Base-by-base conservation (phyloP, 2,329 filamentous ascomycete species). In the Colletotrichum destructivum region DNA sequence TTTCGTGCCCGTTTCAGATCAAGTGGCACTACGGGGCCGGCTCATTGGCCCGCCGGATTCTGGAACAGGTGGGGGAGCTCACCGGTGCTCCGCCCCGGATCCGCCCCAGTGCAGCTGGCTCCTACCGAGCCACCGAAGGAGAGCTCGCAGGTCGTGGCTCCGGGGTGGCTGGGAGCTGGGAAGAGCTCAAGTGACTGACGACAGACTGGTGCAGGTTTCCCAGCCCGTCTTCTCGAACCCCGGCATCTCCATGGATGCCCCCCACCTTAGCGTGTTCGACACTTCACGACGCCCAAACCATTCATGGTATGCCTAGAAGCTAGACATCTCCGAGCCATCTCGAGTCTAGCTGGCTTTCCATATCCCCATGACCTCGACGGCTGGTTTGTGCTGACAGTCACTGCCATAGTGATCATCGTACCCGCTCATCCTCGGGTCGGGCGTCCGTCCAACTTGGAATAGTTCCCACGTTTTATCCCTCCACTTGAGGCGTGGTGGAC, bases 1-100 rank as follows among this genome's bases (percentile, higher is more conserved):
- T 72, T 72, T 72, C 69, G 66, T 38, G 46, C 40, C 54, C 42
- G 69, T 72, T 69, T 72, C 69, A 72, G 66, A 64, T 69, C 59
- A 55, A 72, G 65, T 69, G 60, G 52, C 46, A 38, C 26, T 42
- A 49, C 54, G 52, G 54, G 44, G 47, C 35, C 16, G 4, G 46
- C 31, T 49, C 66, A 69, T 72, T 72, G 69, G 69, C n/a, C 46
- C 47, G 66, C 54, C 44, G 59, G 59, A 72, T 64, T 59, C 66
- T 64, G 65, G 69, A 69, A 64, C 65, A 42, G 54, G 49, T 59
- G 57, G 59, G 26, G 42, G 54, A 67, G 56, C 49, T 66, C 55
- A 51, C 62, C 61, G 67, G 62, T 69, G 62, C 44, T 59, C 66
- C 66, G 61, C 62, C 47, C 42, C n/a, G 26, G 26, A 16, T 42